phyloP scores from a whole-genome alignment of 768 basidiomycete genomes.

The Hortiboletus flavorubellus region DNA sequence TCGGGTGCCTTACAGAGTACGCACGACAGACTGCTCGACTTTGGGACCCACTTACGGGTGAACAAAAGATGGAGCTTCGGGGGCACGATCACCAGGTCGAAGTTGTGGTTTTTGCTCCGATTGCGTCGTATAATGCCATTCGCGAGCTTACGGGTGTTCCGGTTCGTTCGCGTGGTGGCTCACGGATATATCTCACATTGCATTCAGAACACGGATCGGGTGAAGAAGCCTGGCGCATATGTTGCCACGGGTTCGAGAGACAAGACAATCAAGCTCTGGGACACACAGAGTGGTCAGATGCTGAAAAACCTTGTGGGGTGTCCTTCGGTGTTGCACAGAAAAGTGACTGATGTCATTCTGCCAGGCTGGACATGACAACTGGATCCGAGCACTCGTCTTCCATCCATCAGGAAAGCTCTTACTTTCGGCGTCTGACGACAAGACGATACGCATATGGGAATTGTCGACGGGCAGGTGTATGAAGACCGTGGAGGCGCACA shows the following conservation, averaged over 20 bases:
- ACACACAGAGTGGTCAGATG: constrained; percentile 76
- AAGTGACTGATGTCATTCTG: constrained; percentile 7
- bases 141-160: constrained; percentile 72
- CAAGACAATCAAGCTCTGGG: constrained; percentile 92
- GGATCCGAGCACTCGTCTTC: constrained; percentile 85
- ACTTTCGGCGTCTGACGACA: constrained; percentile 90
- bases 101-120: constrained; percentile 75
- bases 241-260: constrained; percentile 85
- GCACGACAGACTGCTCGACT: constrained; percentile 64
- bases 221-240: constrained; percentile 53
- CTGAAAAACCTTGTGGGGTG: constrained; percentile 65
- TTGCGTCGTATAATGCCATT: constrained; percentile 70
- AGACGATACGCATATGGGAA: constrained; percentile 90
- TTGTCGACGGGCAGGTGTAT: constrained; percentile 79
- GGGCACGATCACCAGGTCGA: constrained; percentile 90
- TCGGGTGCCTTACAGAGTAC: neutral
- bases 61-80: constrained; percentile 77
- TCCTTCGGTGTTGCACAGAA: neutral
- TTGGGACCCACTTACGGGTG: constrained; percentile 70
- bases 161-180: constrained; percentile 39
- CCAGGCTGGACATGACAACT: constrained; percentile 82
- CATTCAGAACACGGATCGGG: constrained; percentile 47
- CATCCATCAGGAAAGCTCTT: constrained; percentile 89
- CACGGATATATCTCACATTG: neutral
- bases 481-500: constrained; percentile 85